Evolutionary conservation across 495 filamentous ascomycete species (phyloP).

Genomic region (Aspergillus indologenus): DNA sequence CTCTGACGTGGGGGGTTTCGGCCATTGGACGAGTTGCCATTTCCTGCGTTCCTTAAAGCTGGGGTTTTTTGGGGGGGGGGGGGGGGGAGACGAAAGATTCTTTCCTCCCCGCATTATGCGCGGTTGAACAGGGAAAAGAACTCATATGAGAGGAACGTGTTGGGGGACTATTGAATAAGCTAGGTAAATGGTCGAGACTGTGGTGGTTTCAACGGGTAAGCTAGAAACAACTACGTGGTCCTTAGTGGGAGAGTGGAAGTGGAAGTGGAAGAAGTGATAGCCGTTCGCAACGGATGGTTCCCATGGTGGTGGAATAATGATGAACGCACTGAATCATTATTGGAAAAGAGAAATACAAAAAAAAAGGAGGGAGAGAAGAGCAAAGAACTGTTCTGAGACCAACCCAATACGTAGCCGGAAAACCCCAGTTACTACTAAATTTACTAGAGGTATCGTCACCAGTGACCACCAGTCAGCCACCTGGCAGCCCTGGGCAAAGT

Average conservation of each 20-base stretch:
- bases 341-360: neutral
- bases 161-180: neutral
- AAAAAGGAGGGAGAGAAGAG: neutral
- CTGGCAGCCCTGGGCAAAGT: neutral
- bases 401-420: neutral
- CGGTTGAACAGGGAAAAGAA: neutral
- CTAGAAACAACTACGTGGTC: neutral
- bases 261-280: neutral
- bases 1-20: constrained; percentile 28
- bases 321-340: neutral
- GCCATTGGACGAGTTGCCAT: neutral
- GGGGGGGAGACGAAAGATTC: neutral
- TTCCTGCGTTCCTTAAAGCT: neutral
- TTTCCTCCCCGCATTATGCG: constrained; percentile 8
- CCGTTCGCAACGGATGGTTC: neutral
- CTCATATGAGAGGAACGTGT: neutral
- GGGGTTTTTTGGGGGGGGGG: neutral
- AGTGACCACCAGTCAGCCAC: neutral
- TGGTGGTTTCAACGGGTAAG: neutral
- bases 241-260: neutral
- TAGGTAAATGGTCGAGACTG: neutral
- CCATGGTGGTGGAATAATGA: neutral
- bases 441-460: constrained; percentile 6
- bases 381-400: neutral
- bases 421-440: too few relatives aligned